phyloP scores from a whole-genome alignment of 2,329 filamentous ascomycete genomes.

The Polychaeton citri region DNA sequence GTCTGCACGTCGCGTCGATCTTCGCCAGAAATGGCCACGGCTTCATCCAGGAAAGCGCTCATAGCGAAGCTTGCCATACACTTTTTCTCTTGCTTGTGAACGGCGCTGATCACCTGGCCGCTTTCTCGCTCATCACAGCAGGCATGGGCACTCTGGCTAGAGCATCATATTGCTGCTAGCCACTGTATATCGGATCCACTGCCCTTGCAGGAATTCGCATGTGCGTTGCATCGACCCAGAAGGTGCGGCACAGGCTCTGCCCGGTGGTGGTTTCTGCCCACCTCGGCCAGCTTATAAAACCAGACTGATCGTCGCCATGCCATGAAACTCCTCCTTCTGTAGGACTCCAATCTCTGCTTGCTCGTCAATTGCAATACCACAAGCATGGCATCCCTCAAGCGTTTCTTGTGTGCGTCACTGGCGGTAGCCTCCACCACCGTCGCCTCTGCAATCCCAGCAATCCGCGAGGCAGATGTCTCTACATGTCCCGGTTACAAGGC shows the following conservation, averaged over 20 bases:
- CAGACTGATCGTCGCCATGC: no score
- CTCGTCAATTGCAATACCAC: neutral
- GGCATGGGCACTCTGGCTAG: no score
- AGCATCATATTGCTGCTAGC: no score
- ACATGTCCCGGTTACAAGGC: slow-evolving; percentile 56
- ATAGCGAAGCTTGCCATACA: no score
- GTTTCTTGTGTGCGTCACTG: slow-evolving; percentile 5
- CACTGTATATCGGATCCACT: no score
- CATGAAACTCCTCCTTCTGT: neutral
- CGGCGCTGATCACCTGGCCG: neutral
- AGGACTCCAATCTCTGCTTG: neutral
- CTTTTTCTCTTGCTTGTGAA: neutral
- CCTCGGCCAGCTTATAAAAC: no score
- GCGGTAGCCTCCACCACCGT: slow-evolving; percentile 4
- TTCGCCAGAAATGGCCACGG: no score
- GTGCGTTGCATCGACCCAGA: neutral
- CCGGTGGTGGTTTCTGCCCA: no score
- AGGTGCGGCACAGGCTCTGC: no score
- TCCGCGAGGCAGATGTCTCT: slow-evolving; percentile 2
- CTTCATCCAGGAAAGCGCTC: no score
- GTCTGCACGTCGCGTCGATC: no score
- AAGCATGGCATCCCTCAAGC: slow-evolving; percentile 4
- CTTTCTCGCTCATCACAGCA: no score
- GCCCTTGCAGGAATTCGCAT: neutral
- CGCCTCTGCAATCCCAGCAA: slow-evolving; percentile 4